Evolutionary conservation across 345 rosid genomes (phyloP).

Genomic region (Rhodomyrtus tomentosa): DNA sequence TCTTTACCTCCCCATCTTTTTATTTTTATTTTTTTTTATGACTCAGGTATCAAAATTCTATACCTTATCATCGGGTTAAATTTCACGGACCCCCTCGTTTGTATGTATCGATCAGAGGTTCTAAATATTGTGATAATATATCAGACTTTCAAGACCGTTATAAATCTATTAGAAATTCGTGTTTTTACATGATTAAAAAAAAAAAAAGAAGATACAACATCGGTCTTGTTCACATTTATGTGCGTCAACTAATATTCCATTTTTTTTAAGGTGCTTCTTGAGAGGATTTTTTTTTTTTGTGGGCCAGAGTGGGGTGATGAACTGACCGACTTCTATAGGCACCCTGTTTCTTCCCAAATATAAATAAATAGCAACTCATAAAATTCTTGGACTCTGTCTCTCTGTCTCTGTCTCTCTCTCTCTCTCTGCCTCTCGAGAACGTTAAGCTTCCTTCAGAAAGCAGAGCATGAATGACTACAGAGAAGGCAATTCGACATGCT

Average conservation of each 20-base stretch:
- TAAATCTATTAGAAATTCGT: not conserved
- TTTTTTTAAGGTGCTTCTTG: not conserved
- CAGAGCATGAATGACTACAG: constrained; percentile 40
- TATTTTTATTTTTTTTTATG: not conserved
- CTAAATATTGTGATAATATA: not conserved
- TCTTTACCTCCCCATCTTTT: not conserved
- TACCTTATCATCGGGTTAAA: not conserved
- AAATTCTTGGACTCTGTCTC: not conserved
- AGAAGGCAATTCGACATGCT: constrained; percentile 30
- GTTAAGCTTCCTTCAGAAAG: not conserved
- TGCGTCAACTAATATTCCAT: not conserved
- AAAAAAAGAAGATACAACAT: no score
- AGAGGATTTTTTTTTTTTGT: not conserved
- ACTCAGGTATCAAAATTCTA: not conserved
- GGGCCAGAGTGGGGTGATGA: not conserved
- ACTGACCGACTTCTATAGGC: not conserved
- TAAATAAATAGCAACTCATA: not conserved
- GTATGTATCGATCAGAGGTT: not conserved
- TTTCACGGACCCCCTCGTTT: not conserved
- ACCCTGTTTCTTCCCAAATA: not conserved
- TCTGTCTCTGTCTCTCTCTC: not conserved
- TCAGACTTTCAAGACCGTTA: not conserved
- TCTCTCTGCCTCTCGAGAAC: not conserved
- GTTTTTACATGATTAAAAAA: no score
- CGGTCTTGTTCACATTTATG: not conserved